phyloP scores from a whole-genome alignment of 148 eudicot species.

The Heliosperma pusillum region DNA sequence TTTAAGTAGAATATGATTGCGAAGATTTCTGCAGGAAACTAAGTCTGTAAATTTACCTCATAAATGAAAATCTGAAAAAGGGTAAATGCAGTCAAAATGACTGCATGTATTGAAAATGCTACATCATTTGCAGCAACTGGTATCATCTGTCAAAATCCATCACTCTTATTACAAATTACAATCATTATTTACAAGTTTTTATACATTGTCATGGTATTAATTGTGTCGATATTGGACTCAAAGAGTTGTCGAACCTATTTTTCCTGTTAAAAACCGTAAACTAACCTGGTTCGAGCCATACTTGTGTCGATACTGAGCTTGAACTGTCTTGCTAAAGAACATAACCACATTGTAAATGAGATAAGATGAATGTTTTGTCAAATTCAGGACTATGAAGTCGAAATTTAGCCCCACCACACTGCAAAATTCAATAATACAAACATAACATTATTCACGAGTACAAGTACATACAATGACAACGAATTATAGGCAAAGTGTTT shows the following conservation, averaged over 20 bases:
- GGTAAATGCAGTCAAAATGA: conserved; percentile 70
- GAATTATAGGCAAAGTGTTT: too few species aligned
- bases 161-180: neutral
- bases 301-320: conserved; percentile 63
- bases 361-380: conserved; percentile 91
- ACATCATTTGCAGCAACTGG: conserved; percentile 96
- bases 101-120: conserved; percentile 87
- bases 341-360: conserved; percentile 74
- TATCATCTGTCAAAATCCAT: conserved; percentile 56
- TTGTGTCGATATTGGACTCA: too few species aligned
- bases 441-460: neutral
- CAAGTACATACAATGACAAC: too few species aligned
- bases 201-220: too few species aligned
- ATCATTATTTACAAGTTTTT: too few species aligned
- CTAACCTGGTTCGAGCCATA: conserved; percentile 63
- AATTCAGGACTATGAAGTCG: conserved; percentile 78
- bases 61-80: conserved; percentile 78
- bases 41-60: conserved; percentile 39
- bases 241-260: too few species aligned
- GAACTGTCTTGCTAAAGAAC: conserved; percentile 73
- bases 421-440: conserved; percentile 14
- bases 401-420: conserved; percentile 93
- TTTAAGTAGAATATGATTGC: neutral
- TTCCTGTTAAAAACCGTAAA: too few species aligned
- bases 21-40: neutral